Evolutionary conservation across 2,329 filamentous ascomycete species (phyloP), one percentile per base, ranked within the genome.

Genomic region (Colletotrichum sp.): DNA sequence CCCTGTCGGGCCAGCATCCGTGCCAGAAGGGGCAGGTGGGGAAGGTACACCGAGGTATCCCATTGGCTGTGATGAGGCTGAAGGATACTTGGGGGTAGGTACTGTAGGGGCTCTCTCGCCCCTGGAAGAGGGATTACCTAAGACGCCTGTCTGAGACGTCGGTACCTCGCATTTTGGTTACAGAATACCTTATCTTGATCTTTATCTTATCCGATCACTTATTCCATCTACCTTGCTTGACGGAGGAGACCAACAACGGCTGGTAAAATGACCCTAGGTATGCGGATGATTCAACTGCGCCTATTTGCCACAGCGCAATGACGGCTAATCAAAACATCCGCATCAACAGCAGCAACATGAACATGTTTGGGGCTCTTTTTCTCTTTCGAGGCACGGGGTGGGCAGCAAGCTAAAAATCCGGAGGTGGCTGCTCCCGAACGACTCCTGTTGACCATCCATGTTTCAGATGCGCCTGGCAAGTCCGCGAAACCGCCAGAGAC

Each of bases 391-490:
- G 72, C 72, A 77, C 71, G 66, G 26, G 62, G 57, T 70, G 49
- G 63, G 69, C 68, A 72, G 72, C 72, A 75, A 71, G 62, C 75
- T 77, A 75, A 75, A 70, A 70, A 79, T 75, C 78, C 82, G 82
- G 82, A 84, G 81, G 70, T 81, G 81, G 78, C 80, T 77, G 78
- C 66, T 82, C 79, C 82, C 82, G 81, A 80, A 79, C 68, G 75
- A 75, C 78, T 77, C 78, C 70, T 77, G 71, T 57, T 62, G 66
- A 70, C 69, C 59, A 52, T 69, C 76, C 73, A 66, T 73, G 76
- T 77, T 77, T 77, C 76, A 77, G 69, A 77, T 77, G 73, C 64
- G 69, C 72, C 69, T 72, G 65, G 72, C 65, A 64, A 73, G 69
- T 70, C 68, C 72, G 49, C 76, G 76, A 77, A 72, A 77, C 73